phyloP scores from a whole-genome alignment of 257 asterid species.

The Gynochthodes officinalis region DNA sequence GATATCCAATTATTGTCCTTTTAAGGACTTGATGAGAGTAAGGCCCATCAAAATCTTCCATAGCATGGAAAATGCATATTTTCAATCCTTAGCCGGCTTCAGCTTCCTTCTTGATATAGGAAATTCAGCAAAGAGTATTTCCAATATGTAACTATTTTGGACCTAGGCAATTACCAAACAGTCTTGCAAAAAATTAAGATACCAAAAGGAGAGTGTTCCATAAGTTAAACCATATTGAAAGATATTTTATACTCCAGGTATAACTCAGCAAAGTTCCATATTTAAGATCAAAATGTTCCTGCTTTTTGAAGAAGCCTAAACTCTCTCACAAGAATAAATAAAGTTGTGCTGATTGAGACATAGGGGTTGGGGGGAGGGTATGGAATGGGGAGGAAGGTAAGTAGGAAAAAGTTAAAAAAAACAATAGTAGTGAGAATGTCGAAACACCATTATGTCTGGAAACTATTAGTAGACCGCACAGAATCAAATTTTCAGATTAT shows the following conservation, averaged over 20 bases:
- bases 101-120: not conserved
- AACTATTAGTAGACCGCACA: not conserved
- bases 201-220: not conserved
- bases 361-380: not conserved
- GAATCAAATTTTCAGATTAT: not conserved
- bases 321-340: not conserved
- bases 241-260: not conserved
- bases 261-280: too few relatives aligned
- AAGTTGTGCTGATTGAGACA: not conserved
- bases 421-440: not conserved
- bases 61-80: too few relatives aligned
- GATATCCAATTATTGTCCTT: not conserved
- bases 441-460: not conserved
- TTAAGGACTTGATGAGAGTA: not conserved
- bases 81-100: not conserved
- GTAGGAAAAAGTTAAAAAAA: too few relatives aligned
- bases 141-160: not conserved
- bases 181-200: not conserved
- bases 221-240: too few relatives aligned
- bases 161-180: not conserved
- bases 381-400: not conserved
- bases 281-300: too few relatives aligned
- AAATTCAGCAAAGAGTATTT: not conserved
- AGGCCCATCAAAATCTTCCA: not conserved
- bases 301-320: not conserved